A percentile compares a stretch with the other conserved stretches of the same genome.
phyloP scores from a whole-genome alignment of 495 filamentous ascomycete genomes.

The Aspergillus sclerotioniger region DNA sequence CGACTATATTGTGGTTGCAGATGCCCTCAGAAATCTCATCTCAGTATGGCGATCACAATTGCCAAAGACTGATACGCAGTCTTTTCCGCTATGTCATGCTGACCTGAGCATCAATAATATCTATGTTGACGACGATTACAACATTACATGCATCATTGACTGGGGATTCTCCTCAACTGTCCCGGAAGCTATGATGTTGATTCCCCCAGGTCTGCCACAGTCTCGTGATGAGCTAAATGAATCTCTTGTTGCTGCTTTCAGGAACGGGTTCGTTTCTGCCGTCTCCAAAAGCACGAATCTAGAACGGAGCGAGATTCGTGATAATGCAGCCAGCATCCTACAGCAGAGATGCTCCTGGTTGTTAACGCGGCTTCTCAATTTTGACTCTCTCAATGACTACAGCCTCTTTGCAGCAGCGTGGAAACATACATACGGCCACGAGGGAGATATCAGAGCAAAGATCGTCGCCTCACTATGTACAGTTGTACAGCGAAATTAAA shows the following conservation, averaged over 20 bases:
- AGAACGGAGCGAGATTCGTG: not conserved
- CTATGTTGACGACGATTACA: slow-evolving; percentile 5
- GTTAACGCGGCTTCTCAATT: slow-evolving; percentile 23
- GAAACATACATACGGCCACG: slow-evolving; percentile 13
- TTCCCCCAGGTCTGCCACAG: slow-evolving; percentile 1
- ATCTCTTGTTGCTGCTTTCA: not conserved
- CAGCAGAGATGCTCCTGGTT: slow-evolving; percentile 16
- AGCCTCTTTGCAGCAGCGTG: slow-evolving; percentile 19
- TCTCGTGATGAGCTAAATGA: not conserved
- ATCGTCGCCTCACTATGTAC: not conserved
- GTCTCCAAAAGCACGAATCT: not conserved
- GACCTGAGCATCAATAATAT: slow-evolving; percentile 4
- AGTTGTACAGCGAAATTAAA: not conserved
- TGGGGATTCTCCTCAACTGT: slow-evolving; percentile 1
- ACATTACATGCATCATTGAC: slow-evolving; percentile 6
- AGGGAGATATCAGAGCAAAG: slow-evolving; percentile 7
- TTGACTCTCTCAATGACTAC: slow-evolving; percentile 21
- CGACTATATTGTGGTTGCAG: slow-evolving; percentile 31
- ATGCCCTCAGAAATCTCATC: slow-evolving; percentile 23
- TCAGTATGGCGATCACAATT: slow-evolving; percentile 19
- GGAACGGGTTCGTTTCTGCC: not conserved
- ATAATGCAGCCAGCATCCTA: not conserved
- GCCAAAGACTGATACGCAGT: slow-evolving; percentile 4
- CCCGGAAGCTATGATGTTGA: not conserved
- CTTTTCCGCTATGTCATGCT: slow-evolving; percentile 18